Evolutionary conservation across 2,329 filamentous ascomycete species (phyloP), one percentile per base, ranked within the genome.

Genomic region (Claviceps sp.): DNA sequence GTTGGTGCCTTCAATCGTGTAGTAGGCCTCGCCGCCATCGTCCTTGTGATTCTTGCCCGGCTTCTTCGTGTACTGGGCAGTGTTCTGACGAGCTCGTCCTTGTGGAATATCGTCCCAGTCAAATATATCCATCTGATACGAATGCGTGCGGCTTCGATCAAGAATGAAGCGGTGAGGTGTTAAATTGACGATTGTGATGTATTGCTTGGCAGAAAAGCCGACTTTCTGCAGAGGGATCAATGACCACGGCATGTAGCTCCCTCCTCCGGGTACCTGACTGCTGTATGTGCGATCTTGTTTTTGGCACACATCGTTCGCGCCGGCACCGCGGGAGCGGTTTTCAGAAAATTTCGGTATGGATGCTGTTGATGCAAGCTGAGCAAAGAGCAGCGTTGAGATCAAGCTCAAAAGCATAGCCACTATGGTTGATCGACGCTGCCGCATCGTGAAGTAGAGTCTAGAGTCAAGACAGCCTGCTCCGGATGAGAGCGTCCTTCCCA

Each of bases 151-250:
- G 20, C 62, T 61, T 40, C 54, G 48, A 16, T 57, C 55, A 43
- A 63, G 55, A 13, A 54, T 52, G 54, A 67, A 61, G 16, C 58
- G 56, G 41, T 67, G 61, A 1, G 65, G 65, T 4, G 65, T 67
- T 30, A 67, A 57, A 43, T 67, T 67, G 34, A 67, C 64, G 16
- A 67, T 62, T 2, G 65, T 64, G 48, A 67, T 52, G 53, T 64
- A 67, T 38, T 62, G 62, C 20, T 54, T 59, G 16, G 54, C 50
- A 1, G 53, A 45, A 24, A 54, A 54, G 7, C 53, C 53, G 36
- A 54, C 18, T 11, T 34, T 18, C 14, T 34, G 49, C 13, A 51
- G 41, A 4, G 44, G 49, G 6, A 54, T 52, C n/a, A 43, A 40
- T 9, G 24, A 38, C 54, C 54, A 55, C 7, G 52, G 52, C 54